Evolutionary conservation across 1,284 basidiomycete species (phyloP).

Genomic region (Pyrrhoderma lamaoense): DNA sequence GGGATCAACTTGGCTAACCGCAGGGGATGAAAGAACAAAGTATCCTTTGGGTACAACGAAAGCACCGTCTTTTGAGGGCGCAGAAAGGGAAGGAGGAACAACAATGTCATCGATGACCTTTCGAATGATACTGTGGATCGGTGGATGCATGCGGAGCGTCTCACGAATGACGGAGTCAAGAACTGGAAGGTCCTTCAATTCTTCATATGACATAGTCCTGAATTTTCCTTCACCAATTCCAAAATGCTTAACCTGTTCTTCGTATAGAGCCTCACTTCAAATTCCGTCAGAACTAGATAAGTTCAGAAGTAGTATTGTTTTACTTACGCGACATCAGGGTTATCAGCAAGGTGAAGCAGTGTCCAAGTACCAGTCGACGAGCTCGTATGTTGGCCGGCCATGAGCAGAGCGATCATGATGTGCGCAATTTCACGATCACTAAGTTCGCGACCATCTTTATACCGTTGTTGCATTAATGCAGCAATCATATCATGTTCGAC

Average conservation of each 20-base stretch:
- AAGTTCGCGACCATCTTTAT: constrained; percentile 78
- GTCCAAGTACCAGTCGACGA: constrained; percentile 90
- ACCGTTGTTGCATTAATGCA: constrained; percentile 78
- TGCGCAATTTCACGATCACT: constrained; percentile 92
- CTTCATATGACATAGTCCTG: constrained; percentile 81
- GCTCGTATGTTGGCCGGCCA: constrained; percentile 98
- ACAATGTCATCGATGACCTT: constrained; percentile 81
- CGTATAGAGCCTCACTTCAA: constrained; percentile 61
- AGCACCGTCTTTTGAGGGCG: constrained; percentile 62
- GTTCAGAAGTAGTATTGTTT: background rate
- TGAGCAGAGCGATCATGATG: constrained; percentile 92
- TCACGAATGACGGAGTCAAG: constrained; percentile 90
- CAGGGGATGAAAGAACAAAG: constrained; percentile 87
- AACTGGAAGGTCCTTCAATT: constrained; percentile 75
- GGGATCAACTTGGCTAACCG: constrained; percentile 83
- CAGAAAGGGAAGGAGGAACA: constrained; percentile 74
- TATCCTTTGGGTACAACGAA: constrained; percentile 91
- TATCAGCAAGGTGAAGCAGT: constrained; percentile 84
- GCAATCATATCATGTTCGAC: constrained; percentile 91
- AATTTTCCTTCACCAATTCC: constrained; percentile 76
- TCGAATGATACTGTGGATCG: constrained; percentile 89
- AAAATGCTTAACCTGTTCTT: constrained; percentile 86
- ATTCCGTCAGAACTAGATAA: constrained; percentile 3
- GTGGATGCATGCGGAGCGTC: constrained; percentile 87
- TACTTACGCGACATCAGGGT: constrained; percentile 69